Evolutionary conservation across 495 filamentous ascomycete species (phyloP), one percentile per base, ranked within the genome.

Genomic region (Cenococcum geophilum): DNA sequence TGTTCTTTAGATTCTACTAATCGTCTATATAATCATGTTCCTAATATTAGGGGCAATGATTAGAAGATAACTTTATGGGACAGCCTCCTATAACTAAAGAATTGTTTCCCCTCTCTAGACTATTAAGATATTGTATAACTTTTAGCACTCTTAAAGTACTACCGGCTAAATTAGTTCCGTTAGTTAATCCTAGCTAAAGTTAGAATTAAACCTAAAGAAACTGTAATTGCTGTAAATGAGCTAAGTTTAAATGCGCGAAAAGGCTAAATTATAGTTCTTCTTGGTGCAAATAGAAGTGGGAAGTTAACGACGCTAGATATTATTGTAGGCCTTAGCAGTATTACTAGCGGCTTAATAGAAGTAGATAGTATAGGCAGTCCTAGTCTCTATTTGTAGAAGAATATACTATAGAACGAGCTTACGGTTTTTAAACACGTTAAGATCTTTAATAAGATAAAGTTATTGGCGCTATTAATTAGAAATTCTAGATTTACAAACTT

Each of bases 401-500:
- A 96, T 70, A 91, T 96, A n/a, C 77, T 96, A 5, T 96, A 91
- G 91, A 86, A 90, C 61, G 82, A 88, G 47, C 73, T 96, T 36
- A 93, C 89, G 1, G 89, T 92, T 2, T 82, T 82, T 63, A 90
- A 96, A 69, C 91, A 95, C 68, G 84, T 95, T 12, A 63, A 72
- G 1, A 86, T 92, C 47, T 95, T 93, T 75, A 91, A 92, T 72
- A 75, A 75, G 34, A 76, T 96, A 20, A 96, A 96, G 68, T 82
- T 82, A 2, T 76, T 80, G 1, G 69, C n/a, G 25, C 18, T 14
- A 66, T 68, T 18, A 61, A 68, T 43, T 75, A 73, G 35, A 78
- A 81, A 57, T 73, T 79, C 0, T 74, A 84, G 37, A 78, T 88
- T 11, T 67, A 74, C n/a, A 75, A 80, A 18, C 27, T 32, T 3